Conservation (phyloP, 2,329 filamentous ascomycete species). For the Neurospora crassa region DNA sequence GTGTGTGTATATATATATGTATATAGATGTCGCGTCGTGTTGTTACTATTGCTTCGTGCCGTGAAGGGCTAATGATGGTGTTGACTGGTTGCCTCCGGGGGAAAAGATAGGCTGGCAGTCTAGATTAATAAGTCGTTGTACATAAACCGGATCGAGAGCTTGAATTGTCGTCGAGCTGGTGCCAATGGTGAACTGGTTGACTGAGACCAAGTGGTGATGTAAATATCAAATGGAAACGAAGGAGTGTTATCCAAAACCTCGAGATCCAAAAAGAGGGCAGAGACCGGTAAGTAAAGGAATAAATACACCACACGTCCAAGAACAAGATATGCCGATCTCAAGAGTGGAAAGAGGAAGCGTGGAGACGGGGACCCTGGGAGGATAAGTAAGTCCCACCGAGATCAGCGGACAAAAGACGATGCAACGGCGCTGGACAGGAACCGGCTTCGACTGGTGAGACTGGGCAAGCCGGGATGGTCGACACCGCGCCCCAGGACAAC, state of each 20-base stretch:
- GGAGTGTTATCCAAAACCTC: slow-evolving; percentile 33
- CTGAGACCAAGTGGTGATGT: slow-evolving; percentile 23
- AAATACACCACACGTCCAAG: slow-evolving; percentile 35
- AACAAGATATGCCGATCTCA: slow-evolving; percentile 40
- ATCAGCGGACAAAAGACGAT: slow-evolving; percentile 28
- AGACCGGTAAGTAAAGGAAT: slow-evolving; percentile 37
- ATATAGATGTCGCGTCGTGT: slow-evolving; percentile 15
- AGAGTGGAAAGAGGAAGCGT: slow-evolving; percentile 29
- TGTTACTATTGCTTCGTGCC: slow-evolving; percentile 12
- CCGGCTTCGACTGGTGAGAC: slow-evolving; percentile 21
- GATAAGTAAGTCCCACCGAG: slow-evolving; percentile 40
- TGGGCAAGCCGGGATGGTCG: slow-evolving; percentile 23
- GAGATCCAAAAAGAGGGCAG: slow-evolving; percentile 37
- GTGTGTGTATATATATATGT: slow-evolving; percentile 17
- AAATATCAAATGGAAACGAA: slow-evolving; percentile 29
- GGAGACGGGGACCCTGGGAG: slow-evolving; percentile 31
- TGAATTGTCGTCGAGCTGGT: slow-evolving; percentile 13
- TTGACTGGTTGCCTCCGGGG: slow-evolving; percentile 22
- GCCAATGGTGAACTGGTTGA: slow-evolving; percentile 10
- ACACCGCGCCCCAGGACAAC: slow-evolving; percentile 2
- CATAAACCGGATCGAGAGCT: slow-evolving; percentile 23
- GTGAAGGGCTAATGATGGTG: slow-evolving; percentile 30
- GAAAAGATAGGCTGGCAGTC: slow-evolving; percentile 38
- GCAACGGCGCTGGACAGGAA: slow-evolving; percentile 11
- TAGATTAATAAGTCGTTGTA: slow-evolving; percentile 23